These are phyloP conservation scores for Moesziomyces antarcticus DNA, from an alignment of 1,284 basidiomycete species.

Conservation along the genomic window DNA sequence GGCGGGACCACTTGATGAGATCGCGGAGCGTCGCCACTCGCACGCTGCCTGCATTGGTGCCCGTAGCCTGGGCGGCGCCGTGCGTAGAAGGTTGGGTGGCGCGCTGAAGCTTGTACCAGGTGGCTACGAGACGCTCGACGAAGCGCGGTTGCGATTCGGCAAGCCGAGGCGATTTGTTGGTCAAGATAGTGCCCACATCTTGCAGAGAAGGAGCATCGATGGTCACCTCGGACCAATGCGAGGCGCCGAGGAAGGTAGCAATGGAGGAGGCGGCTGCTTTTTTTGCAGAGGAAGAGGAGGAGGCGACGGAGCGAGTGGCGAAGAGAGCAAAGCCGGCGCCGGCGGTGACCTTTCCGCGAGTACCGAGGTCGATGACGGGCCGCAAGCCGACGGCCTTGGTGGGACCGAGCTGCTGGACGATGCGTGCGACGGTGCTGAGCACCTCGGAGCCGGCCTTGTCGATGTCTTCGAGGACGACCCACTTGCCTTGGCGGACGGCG, in stretches of 20 bases:
- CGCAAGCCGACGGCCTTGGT: constrained; percentile 79
- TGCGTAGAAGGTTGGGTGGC: constrained; percentile 34
- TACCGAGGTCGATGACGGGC: constrained; percentile 72
- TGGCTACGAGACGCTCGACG: constrained; percentile 45
- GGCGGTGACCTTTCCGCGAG: constrained; percentile 66
- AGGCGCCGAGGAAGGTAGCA: constrained; percentile 77
- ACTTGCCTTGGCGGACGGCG: constrained; percentile 88
- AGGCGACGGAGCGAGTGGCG: constrained; percentile 64
- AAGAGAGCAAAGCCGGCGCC: constrained; percentile 69
- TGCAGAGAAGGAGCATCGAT: constrained; percentile 39
- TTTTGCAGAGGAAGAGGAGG: constrained; percentile 64
- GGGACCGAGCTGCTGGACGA: constrained; percentile 81
- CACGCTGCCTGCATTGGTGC: constrained; percentile 28
- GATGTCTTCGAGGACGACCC: constrained; percentile 93
- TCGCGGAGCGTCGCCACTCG: constrained; percentile 77
- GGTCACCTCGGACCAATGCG: constrained; percentile 63
- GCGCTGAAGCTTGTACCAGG: constrained; percentile 53
- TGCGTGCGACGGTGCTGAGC: constrained; percentile 64
- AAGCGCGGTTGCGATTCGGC: constrained; percentile 28
- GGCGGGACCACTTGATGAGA: constrained; percentile 85
- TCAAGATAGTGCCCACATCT: constrained; percentile 58
- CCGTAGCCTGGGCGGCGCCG: constrained; percentile 4
- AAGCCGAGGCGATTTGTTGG: constrained; percentile 41
- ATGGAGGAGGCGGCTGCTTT: constrained; percentile 33
- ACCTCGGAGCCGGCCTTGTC: constrained; percentile 72